Evolutionary conservation across 2,329 filamentous ascomycete species (phyloP), one percentile per base, ranked within the genome.

Genomic region (Fusarium sp.): DNA sequence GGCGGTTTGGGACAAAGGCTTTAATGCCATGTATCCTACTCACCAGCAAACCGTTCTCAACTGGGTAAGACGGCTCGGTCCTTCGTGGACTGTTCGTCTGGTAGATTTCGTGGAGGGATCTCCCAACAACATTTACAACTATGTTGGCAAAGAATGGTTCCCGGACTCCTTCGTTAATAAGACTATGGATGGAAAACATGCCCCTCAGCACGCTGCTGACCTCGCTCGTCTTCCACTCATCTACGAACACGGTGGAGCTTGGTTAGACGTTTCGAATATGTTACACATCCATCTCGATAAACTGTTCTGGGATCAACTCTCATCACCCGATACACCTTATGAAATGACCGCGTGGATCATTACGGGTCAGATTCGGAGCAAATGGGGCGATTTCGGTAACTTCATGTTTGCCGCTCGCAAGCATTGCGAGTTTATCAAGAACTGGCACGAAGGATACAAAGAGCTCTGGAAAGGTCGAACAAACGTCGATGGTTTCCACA

Each of bases 201-300:
- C 77, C 4, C 80, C 81, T 2, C 82, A 80, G 3, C 84, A 87
- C 63, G 79, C 78, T 2, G 81, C 82, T 5, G 85, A 87, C 53
- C 76, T 86, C 2, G 74, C 86, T 8, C 80, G 85, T 1, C 76
- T 84, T 0, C 77, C 82, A 0, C 70, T 81, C 5, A 57, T 84
- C 4, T 80, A 77, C 53, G 69, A 78, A 9, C 76, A 83, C 31
- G 83, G 82, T 0, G 82, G 83, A 1, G 75, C 82, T 3, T 84
- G 79, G 76, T 78, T 84, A 52, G 83, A 84, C 15, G 80, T 79
- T 1, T 80, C 81, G 2, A 80, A 79, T 7, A 79, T 83, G 20
- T 70, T 84, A 0, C 78, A 84, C 46, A 77, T 78, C 1, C 73
- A 79, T 33, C 63, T 84, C 1, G 81, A 84, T 15, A 73, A 76